These are phyloP conservation scores for Phoma herbarum DNA, from an alignment of 2,329 filamentous ascomycete genomes.

Conservation along the genomic window DNA sequence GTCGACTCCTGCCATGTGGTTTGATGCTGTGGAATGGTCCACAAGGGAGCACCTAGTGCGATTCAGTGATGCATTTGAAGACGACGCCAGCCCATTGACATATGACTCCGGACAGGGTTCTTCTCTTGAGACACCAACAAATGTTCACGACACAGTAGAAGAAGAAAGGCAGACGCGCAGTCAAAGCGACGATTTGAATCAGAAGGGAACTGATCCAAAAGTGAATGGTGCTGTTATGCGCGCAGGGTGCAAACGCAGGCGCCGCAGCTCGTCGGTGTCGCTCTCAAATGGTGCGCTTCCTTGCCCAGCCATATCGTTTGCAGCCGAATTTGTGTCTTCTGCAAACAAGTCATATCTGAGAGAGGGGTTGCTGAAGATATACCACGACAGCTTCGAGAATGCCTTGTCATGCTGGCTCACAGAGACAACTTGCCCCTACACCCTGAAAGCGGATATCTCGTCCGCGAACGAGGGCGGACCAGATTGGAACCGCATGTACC, in stretches of 20 bases:
- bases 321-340: constrained; percentile 44
- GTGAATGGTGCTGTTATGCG: constrained; percentile 21
- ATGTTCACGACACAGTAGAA: constrained; percentile 23
- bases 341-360: constrained; percentile 54
- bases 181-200: background rate
- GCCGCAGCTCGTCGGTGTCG: constrained; percentile 34
- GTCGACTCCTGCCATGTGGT: constrained; percentile 8
- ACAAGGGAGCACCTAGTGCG: constrained; percentile 2
- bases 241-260: constrained; percentile 36
- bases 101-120: constrained; percentile 39
- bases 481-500: constrained; percentile 62
- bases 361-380: constrained; percentile 58
- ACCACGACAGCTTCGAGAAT: constrained; percentile 64
- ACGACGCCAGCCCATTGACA: constrained; percentile 23
- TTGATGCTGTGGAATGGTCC: constrained; percentile 7
- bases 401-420: constrained; percentile 64
- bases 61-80: constrained; percentile 25
- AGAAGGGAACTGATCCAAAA: constrained; percentile 15
- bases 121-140: constrained; percentile 40
- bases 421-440: constrained; percentile 63
- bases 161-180: background rate
- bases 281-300: constrained; percentile 30
- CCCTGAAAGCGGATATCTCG: constrained; percentile 39
- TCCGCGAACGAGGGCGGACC: constrained; percentile 50
- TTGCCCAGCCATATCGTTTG: constrained; percentile 32